Percentiles rank a stretch among this genome's conserved stretches.
Conservation (phyloP, 1,139 yeast genomes). For the Pneumocystis canis region DNA sequence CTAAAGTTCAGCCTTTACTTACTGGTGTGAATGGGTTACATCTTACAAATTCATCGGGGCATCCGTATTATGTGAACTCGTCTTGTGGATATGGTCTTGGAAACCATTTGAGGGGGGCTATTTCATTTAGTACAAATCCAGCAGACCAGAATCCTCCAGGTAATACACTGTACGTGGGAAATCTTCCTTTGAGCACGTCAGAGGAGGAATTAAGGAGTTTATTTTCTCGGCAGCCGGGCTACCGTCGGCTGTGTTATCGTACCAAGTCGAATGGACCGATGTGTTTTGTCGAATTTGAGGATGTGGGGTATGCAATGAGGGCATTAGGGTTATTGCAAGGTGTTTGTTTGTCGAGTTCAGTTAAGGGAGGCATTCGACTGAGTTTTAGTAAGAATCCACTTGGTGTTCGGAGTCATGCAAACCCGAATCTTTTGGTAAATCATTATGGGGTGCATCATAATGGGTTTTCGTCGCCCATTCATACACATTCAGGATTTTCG, state of each 20-base stretch:
- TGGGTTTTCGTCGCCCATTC: background rate
- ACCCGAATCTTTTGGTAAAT: background rate
- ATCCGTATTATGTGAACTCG: background rate
- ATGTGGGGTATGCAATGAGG: conserved; percentile 80
- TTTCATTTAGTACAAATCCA: conserved; percentile 44
- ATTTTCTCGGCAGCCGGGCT: conserved; percentile 85
- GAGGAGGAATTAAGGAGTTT: conserved; percentile 81
- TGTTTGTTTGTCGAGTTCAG: conserved; percentile 48
- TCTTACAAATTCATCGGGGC: background rate
- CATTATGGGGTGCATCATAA: background rate
- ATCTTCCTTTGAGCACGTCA: conserved; percentile 91
- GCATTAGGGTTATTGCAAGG: conserved; percentile 92
- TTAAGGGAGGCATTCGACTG: conserved; percentile 84
- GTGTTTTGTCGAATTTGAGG: conserved; percentile 98
- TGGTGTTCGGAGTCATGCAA: conserved; percentile 48
- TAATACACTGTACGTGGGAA: conserved; percentile 90
- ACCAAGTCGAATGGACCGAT: conserved; percentile 64
- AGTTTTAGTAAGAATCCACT: conserved; percentile 91
- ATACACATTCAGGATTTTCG: background rate
- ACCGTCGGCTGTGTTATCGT: conserved; percentile 79
- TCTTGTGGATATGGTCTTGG: background rate
- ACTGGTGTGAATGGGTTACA: background rate
- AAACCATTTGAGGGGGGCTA: background rate
- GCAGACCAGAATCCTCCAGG: conserved; percentile 99
- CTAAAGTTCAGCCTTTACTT: background rate